phyloP scores from a whole-genome alignment of 352 stramenopile genomes.

The Pythium vanterpoolii region DNA sequence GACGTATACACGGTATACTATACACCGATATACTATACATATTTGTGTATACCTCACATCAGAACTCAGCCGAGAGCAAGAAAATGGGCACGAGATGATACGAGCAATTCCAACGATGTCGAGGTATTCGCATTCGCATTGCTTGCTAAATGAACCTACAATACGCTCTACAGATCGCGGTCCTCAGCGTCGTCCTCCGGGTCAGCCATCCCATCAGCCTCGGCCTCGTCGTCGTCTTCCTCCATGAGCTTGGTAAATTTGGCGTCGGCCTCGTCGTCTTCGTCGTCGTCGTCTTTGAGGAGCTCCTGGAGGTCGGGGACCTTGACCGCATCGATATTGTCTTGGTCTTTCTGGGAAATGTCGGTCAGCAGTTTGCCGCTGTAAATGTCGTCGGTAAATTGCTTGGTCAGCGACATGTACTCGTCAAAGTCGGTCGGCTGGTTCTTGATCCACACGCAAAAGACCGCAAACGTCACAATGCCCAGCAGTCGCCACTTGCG shows the following conservation, averaged over 20 bases:
- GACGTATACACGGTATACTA: background rate
- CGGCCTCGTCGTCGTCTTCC: slow-evolving; percentile 60
- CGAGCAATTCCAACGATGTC: background rate
- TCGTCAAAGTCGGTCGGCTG: slow-evolving; percentile 99
- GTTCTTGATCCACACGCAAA: slow-evolving; percentile 98
- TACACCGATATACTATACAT: background rate
- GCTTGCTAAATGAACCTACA: background rate
- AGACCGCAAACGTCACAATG: slow-evolving; percentile 91
- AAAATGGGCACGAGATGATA: background rate
- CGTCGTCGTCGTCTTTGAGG: slow-evolving; percentile 82
- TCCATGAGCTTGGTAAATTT: slow-evolving; percentile 84
- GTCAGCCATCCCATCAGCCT: slow-evolving; percentile 51
- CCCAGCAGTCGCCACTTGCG: slow-evolving; percentile 94
- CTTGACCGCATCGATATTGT: slow-evolving; percentile 97
- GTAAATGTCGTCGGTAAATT: slow-evolving; percentile 99
- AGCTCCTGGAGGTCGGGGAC: slow-evolving; percentile 83
- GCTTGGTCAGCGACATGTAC: slow-evolving; percentile 97
- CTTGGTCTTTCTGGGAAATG: slow-evolving; percentile 97
- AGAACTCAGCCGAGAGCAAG: background rate
- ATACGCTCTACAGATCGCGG: slow-evolving; percentile 57
- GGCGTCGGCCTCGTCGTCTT: slow-evolving; percentile 48
- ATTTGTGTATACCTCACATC: background rate
- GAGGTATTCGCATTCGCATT: background rate
- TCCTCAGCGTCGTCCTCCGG: slow-evolving; percentile 61
- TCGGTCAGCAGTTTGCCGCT: slow-evolving; percentile 97